These are phyloP conservation scores for Lasiosphaeria hispida DNA, from an alignment of 495 filamentous ascomycete genomes.

Conservation along the genomic window DNA sequence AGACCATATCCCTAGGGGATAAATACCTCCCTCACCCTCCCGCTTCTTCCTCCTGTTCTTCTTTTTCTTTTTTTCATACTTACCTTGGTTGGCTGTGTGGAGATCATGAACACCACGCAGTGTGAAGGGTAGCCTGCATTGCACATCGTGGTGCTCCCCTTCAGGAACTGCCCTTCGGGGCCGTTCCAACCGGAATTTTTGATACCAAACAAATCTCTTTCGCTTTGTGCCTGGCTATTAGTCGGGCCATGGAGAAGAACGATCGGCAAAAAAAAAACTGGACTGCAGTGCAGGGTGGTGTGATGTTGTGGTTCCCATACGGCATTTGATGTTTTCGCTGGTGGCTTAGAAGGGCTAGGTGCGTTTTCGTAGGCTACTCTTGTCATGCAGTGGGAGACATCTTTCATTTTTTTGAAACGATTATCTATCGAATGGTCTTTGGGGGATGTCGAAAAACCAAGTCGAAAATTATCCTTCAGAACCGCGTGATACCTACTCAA, in stretches of 20 bases:
- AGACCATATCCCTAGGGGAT: conserved; percentile 13
- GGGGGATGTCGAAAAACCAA: no score
- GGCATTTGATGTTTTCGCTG: no score
- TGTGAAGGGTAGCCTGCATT: conserved; percentile 35
- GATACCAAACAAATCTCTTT: conserved; percentile 28
- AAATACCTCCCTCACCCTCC: conserved; percentile 5
- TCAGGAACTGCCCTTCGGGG: conserved; percentile 40
- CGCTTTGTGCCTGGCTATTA: conserved; percentile 25
- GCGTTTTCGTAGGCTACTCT: no score
- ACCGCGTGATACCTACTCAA: no score
- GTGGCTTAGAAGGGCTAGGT: no score
- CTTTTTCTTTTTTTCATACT: conserved; percentile 37
- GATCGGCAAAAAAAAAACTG: no score
- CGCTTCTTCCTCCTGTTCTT: conserved; percentile 14
- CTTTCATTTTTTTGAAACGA: no score
- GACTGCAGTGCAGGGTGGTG: no score
- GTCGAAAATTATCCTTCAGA: no score
- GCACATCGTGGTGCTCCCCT: conserved; percentile 34
- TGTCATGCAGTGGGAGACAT: no score
- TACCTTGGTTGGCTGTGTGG: conserved; percentile 34
- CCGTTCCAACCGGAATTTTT: conserved; percentile 41
- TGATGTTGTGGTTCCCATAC: no score
- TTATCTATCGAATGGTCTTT: no score
- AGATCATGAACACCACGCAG: conserved; percentile 32
- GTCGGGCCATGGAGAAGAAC: conserved; percentile 33